Evolutionary conservation across 2,329 filamentous ascomycete species (phyloP).

Genomic region (Exophiala oligosperma): DNA sequence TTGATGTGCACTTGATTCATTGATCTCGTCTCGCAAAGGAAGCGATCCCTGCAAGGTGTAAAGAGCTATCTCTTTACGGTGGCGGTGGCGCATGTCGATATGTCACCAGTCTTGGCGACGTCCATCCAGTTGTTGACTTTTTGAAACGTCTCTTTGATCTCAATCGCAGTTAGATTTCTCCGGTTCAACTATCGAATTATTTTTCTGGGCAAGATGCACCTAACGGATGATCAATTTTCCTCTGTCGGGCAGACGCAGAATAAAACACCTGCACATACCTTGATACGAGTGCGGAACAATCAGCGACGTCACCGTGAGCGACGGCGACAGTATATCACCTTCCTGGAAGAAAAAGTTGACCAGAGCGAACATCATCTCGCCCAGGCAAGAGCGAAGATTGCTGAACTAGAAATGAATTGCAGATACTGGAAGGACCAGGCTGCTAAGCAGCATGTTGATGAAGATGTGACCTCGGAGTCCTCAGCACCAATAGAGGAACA

Average conservation of each 20-base stretch:
- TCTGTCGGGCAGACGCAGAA: neutral
- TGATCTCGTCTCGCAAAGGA: too few relatives aligned
- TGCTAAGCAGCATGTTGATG: neutral
- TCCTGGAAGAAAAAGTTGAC: constrained; percentile 18
- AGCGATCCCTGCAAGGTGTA: too few relatives aligned
- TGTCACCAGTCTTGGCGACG: too few relatives aligned
- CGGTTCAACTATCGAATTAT: neutral
- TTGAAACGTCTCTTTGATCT: neutral
- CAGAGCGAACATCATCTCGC: constrained; percentile 1
- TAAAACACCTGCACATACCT: constrained; percentile 8
- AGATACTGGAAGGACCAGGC: neutral
- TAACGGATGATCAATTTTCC: neutral
- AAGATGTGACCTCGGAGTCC: neutral
- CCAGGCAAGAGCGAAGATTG: constrained; percentile 1
- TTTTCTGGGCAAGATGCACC: neutral
- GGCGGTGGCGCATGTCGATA: too few relatives aligned
- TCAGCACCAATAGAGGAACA: neutral
- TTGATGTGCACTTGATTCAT: too few relatives aligned
- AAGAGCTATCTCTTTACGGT: too few relatives aligned
- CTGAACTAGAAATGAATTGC: neutral
- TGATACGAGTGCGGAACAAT: constrained; percentile 23
- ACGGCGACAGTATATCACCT: constrained; percentile 15
- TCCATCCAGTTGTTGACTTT: too few relatives aligned
- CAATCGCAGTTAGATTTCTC: neutral
- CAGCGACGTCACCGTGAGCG: constrained; percentile 22